Conservation (phyloP, 2,329 filamentous ascomycete species). For the Colletotrichum lentis region DNA sequence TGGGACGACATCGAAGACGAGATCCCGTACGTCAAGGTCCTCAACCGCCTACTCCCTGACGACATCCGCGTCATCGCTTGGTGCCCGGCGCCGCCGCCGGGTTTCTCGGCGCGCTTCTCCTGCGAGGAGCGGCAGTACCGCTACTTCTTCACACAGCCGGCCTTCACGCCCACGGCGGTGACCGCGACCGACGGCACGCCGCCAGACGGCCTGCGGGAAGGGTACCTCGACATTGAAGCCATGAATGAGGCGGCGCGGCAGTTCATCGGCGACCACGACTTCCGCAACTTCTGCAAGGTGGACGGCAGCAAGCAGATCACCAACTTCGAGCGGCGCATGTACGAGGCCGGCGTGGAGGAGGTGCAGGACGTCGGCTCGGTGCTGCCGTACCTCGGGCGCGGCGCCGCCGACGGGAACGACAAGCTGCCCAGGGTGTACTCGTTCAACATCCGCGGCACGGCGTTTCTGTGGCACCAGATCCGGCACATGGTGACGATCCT, state of each 20-base stretch:
- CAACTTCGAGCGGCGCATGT: conserved; percentile 82
- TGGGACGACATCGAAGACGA: conserved; percentile 81
- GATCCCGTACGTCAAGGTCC: conserved; percentile 79
- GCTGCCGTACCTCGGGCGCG: conserved; percentile 62
- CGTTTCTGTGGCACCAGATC: conserved; percentile 98
- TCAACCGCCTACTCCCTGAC: conserved; percentile 87
- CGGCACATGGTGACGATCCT: conserved; percentile 90
- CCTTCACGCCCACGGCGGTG: conserved; percentile 73
- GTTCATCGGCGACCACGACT: conserved; percentile 88
- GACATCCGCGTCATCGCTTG: conserved; percentile 93
- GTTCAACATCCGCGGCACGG: conserved; percentile 87
- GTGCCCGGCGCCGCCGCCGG: conserved; percentile 81
- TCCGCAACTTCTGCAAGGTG: conserved; percentile 96
- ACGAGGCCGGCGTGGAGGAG: conserved; percentile 79
- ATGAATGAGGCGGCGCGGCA: conserved; percentile 85
- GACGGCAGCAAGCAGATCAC: conserved; percentile 89
- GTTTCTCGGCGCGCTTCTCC: conserved; percentile 91
- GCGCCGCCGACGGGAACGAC: conserved; percentile 30
- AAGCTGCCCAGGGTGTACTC: conserved; percentile 76
- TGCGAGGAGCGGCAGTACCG: conserved; percentile 91
- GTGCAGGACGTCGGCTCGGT: conserved; percentile 64
- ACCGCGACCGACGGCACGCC: conserved; percentile 49
- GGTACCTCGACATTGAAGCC: conserved; percentile 85
- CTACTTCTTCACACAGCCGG: conserved; percentile 98
- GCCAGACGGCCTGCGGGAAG: conserved; percentile 58